Percentiles rank a stretch among this genome's conserved stretches.
Evolutionary conservation across 345 rosid species (phyloP).

Genomic region (Dovyalis caffra): DNA sequence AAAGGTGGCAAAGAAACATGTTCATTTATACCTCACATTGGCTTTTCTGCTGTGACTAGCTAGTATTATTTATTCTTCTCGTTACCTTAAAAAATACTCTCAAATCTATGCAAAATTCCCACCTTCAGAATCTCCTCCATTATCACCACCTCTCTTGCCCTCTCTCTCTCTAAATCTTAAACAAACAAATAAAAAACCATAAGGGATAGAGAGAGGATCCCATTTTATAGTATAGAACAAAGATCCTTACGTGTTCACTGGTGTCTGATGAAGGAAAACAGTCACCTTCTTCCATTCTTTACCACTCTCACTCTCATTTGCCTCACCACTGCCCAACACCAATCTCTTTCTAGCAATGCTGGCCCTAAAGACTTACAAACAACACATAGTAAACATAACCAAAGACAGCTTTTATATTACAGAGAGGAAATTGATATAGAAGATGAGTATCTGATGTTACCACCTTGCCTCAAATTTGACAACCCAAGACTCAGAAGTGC

Average conservation of each 20-base stretch:
- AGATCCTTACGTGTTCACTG: slow-evolving; percentile 8
- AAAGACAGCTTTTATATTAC: slow-evolving; percentile 27
- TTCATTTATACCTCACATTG: background rate
- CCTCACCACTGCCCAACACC: slow-evolving; percentile 7
- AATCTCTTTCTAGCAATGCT: slow-evolving; percentile 17
- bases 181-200: background rate
- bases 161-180: background rate
- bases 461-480: slow-evolving; percentile 43
- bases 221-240: background rate
- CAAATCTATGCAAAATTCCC: background rate
- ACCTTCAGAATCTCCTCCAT: background rate
- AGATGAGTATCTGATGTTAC: slow-evolving; percentile 18
- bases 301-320: slow-evolving; percentile 22
- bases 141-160: background rate
- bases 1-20: background rate
- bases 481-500: slow-evolving; percentile 53
- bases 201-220: background rate
- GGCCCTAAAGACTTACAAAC: background rate
- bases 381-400: slow-evolving; percentile 10
- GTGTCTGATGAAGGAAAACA: slow-evolving; percentile 40
- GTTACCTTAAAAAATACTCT: background rate
- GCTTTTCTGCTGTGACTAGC: background rate
- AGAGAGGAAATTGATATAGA: slow-evolving; percentile 21
- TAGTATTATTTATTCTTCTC: background rate
- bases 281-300: slow-evolving; percentile 19